These are phyloP conservation scores for Clavaria fumosa DNA, from an alignment of 768 basidiomycete genomes.

Conservation along the genomic window DNA sequence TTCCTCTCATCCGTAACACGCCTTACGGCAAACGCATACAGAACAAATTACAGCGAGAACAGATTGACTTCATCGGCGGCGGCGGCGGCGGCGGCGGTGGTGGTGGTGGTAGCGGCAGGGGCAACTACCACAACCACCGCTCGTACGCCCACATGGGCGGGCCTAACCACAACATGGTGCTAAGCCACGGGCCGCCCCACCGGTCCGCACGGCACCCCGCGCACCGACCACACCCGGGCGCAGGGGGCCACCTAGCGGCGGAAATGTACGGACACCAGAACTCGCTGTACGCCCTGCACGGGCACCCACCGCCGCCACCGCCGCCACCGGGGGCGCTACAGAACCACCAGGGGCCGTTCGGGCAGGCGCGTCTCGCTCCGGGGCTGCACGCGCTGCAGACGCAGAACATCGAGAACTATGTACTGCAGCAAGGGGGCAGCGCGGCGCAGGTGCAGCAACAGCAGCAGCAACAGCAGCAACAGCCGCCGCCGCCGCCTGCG, in stretches of 20 bases:
- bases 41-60: slow-evolving; percentile 93
- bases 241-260: too few species aligned
- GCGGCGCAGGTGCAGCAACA: too few species aligned
- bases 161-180: slow-evolving; percentile 38
- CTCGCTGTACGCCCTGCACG: slow-evolving; percentile 40
- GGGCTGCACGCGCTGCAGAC: slow-evolving; percentile 49
- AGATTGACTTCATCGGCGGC: slow-evolving; percentile 47
- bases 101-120: too few species aligned
- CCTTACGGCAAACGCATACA: slow-evolving; percentile 99
- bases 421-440: too few species aligned
- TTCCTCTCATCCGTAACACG: slow-evolving; percentile 96
- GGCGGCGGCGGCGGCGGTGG: too few species aligned
- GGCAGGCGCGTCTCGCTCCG: slow-evolving; percentile 37
- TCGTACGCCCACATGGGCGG: slow-evolving; percentile 43
- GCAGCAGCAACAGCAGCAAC: slow-evolving; percentile 52
- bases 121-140: slow-evolving; percentile 43
- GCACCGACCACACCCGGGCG: slow-evolving; percentile 38
- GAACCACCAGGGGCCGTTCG: slow-evolving; percentile 36
- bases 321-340: too few species aligned
- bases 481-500: slow-evolving; percentile 44
- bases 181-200: slow-evolving; percentile 36
- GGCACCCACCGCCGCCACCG: too few species aligned
- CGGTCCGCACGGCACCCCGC: slow-evolving; percentile 34
- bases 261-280: slow-evolving; percentile 54
- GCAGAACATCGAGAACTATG: slow-evolving; percentile 69